Conservation (phyloP, 2,329 filamentous ascomycete genomes). For the Metarhizium anisopliae region DNA sequence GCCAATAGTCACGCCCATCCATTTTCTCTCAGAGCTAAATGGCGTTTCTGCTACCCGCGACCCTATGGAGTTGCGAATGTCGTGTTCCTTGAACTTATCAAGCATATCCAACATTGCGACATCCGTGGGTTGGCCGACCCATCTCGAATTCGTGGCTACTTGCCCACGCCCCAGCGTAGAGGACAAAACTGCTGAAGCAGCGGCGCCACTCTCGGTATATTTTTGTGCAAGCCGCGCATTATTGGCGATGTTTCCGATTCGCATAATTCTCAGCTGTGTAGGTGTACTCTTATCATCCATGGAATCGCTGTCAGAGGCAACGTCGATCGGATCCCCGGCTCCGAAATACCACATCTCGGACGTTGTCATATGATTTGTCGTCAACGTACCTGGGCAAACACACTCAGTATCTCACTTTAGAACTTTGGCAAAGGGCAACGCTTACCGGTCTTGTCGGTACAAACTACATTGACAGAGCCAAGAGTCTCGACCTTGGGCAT, state of each 20-base stretch:
- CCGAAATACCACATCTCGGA: slow-evolving; percentile 96
- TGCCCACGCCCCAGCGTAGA: slow-evolving; percentile 62
- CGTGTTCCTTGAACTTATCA: slow-evolving; percentile 84
- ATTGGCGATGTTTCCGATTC: slow-evolving; percentile 94
- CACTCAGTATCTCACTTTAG: neutral
- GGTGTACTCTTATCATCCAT: slow-evolving; percentile 55
- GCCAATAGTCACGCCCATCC: slow-evolving; percentile 93
- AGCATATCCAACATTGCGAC: slow-evolving; percentile 93
- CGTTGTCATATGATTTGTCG: slow-evolving; percentile 96
- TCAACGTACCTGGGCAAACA: slow-evolving; percentile 60
- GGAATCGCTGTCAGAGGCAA: slow-evolving; percentile 45
- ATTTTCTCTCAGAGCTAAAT: slow-evolving; percentile 95
- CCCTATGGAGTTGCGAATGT: slow-evolving; percentile 81
- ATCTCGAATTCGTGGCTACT: slow-evolving; percentile 64
- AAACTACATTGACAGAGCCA: slow-evolving; percentile 98
- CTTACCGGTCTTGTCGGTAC: slow-evolving; percentile 89
- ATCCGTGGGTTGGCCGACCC: slow-evolving; percentile 95
- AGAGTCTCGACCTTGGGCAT: slow-evolving; percentile 96
- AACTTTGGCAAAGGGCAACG: neutral
- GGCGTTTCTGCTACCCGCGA: slow-evolving; percentile 76
- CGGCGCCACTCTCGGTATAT: slow-evolving; percentile 60
- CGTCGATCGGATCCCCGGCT: slow-evolving; percentile 40
- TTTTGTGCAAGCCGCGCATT: slow-evolving; percentile 74
- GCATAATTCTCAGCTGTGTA: slow-evolving; percentile 70
- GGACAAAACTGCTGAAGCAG: slow-evolving; percentile 67